Conservation (phyloP, 148 eudicot species). For the Cornus controversa region DNA sequence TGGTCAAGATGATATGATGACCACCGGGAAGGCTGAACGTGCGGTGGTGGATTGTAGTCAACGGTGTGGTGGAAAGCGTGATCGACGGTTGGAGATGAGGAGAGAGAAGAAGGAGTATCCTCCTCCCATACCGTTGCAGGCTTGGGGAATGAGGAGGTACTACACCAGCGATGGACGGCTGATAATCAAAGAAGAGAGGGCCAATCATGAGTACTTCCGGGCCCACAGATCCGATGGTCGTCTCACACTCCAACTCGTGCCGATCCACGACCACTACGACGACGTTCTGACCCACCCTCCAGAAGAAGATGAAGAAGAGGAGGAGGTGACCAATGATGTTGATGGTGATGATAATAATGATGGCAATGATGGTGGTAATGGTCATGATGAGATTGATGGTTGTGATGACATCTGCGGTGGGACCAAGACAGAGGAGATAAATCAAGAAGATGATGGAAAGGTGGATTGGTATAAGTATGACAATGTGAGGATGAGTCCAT, state of each 20-base stretch:
- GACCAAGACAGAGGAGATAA: neutral
- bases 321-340: neutral
- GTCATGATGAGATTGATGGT: neutral
- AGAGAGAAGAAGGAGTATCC: constrained; percentile 23
- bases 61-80: neutral
- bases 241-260: constrained; percentile 13
- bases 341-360: neutral
- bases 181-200: constrained; percentile 19
- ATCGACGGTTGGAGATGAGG: neutral
- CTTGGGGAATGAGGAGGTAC: constrained; percentile 16
- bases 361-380: neutral
- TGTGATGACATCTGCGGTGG: neutral
- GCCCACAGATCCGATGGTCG: constrained; percentile 17
- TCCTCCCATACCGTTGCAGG: constrained; percentile 24
- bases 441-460: neutral
- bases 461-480: neutral
- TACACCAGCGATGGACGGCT: constrained; percentile 17
- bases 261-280: neutral
- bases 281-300: neutral
- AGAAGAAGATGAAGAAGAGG: neutral
- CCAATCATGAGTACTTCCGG: constrained; percentile 2
- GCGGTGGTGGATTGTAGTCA: neutral
- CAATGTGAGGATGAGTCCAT: neutral
- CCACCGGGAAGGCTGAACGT: neutral
- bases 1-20: neutral